Percentiles rank a stretch among this genome's conserved stretches.
Conservation (phyloP, 2,329 filamentous ascomycete genomes). For the Alternaria brassicicola region DNA sequence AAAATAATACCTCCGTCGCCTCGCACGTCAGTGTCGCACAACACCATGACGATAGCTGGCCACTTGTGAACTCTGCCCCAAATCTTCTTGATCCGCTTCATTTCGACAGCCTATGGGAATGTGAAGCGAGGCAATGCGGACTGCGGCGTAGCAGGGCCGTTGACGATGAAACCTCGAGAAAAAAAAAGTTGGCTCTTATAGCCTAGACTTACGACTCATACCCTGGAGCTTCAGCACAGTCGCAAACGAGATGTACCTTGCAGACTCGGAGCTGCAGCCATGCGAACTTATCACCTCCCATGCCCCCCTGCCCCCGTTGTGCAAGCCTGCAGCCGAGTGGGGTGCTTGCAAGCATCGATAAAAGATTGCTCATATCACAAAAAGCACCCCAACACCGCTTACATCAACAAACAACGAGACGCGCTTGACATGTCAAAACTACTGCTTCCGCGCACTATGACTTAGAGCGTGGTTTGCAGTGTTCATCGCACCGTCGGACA, state of each 20-base stretch:
- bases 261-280: constrained; percentile 15
- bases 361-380: constrained; percentile 14
- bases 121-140: neutral
- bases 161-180: constrained; percentile 14
- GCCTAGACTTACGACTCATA: constrained; percentile 15
- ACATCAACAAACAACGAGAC: constrained; percentile 1
- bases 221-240: constrained; percentile 17
- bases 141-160: constrained; percentile 2
- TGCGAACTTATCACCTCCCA: constrained; percentile 11
- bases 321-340: constrained; percentile 6
- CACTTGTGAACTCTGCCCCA: neutral
- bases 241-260: constrained; percentile 23
- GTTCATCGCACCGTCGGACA: constrained; percentile 7
- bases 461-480: neutral
- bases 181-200: constrained; percentile 13
- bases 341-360: constrained; percentile 4
- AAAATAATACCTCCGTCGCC: constrained; percentile 19
- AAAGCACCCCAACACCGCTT: constrained; percentile 10
- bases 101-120: neutral
- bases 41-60: neutral
- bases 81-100: neutral
- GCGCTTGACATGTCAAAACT: neutral
- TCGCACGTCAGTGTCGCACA: neutral
- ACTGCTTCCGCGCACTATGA: neutral
- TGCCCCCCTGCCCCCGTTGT: constrained; percentile 15